Evolutionary conservation across 257 asterid genomes (phyloP).

Genomic region (Marsdenia floribunda): DNA sequence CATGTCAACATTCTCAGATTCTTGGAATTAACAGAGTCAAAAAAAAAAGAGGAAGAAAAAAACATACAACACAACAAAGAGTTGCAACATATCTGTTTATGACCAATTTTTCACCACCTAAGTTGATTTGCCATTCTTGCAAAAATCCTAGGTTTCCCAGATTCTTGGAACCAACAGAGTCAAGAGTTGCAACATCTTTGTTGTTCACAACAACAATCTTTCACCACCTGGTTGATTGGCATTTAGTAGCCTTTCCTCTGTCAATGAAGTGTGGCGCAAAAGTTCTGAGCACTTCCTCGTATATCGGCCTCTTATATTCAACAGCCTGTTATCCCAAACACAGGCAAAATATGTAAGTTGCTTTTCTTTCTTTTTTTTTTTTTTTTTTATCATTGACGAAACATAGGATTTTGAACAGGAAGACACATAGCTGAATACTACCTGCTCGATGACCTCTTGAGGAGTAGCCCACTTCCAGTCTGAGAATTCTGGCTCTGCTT

Average conservation of each 20-base stretch:
- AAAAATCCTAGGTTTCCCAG: background rate
- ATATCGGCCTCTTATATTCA: constrained; percentile 95
- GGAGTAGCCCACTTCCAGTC: constrained; percentile 98
- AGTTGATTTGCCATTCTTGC: too few species aligned
- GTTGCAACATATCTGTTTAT: too few species aligned
- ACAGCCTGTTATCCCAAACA: constrained; percentile 52
- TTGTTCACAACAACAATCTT: background rate
- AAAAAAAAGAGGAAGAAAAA: too few species aligned
- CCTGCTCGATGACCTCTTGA: constrained; percentile 90
- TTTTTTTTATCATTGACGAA: background rate
- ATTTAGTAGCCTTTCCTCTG: constrained; percentile 59
- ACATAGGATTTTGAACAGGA: constrained; percentile 1
- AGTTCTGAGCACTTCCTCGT: constrained; percentile 75
- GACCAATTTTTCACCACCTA: too few species aligned
- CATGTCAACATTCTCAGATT: too few species aligned
- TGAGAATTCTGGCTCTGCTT: constrained; percentile 78
- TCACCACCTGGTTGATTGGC: constrained; percentile 88
- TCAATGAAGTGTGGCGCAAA: constrained; percentile 48
- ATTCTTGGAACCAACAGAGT: background rate
- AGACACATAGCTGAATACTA: constrained; percentile 9
- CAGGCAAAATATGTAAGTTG: background rate
- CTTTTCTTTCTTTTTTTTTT: too few species aligned
- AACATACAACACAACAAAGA: too few species aligned
- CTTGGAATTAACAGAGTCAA: too few species aligned
- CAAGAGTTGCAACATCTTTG: constrained; percentile 10